Base-by-base conservation (phyloP, 495 filamentous ascomycete genomes). In the Bacidia rubella region DNA sequence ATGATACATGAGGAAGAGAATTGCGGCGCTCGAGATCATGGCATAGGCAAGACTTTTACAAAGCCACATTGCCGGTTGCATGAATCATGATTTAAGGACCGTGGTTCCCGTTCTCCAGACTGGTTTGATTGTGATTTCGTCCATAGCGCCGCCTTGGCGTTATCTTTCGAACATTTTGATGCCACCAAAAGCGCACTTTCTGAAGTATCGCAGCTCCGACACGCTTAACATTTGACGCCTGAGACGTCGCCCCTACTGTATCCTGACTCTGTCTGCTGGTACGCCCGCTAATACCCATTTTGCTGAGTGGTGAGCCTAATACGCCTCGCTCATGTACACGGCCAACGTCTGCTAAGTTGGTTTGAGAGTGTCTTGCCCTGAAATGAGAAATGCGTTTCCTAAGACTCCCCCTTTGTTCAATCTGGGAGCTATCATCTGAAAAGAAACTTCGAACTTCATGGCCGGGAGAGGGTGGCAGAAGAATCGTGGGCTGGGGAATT, bases 391-490 rank as follows among this genome's bases (percentile, higher is more conserved):
- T 26, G 20, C 60, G 54, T 50, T 57, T 62, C 44, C 62, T 55
- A 2, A 64, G 52, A 50, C 52, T 60, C 1, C 57, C 51, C 42
- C 52, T 58, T 2, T 35, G 54, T 22, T 22, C 24, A 23, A 48
- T 47, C 32, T 62, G 60, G 1, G 62, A 64, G 55, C 62, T 64
- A 25, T 62, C 60, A 45, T 64, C 62, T 10, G 62, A 62, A 21
- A 64, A 64, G 35, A 62, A 64, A 50, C 62, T 64, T 12, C 55
- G 60, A 19, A 53, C 54, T 51, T 62, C 62, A 24, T 57, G 53
- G 20, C 47, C 54, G n/a, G 59, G 56, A 12, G 56, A 61, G 15
- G 56, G 61, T 47, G 59, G 55, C 17, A 58, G 22, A 39, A 60
- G 53, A 20, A 49, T 56, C 19, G 56, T 21, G 4, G 59, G 59